Evolutionary conservation across 495 filamentous ascomycete species (phyloP).

Genomic region (Hypoxylon cercidicola): DNA sequence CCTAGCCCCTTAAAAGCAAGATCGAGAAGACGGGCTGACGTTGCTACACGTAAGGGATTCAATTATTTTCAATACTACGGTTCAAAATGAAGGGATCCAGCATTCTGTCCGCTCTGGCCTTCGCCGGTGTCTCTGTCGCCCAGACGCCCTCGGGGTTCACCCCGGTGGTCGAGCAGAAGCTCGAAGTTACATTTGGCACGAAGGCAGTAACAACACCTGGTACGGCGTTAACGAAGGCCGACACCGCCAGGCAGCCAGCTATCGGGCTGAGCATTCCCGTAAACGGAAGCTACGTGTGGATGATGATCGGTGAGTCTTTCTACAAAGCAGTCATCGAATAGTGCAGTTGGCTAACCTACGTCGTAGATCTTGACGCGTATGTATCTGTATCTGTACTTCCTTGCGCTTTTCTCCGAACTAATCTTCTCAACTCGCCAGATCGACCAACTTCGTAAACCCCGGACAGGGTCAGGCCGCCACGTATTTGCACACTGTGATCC

Average conservation of each 20-base stretch:
- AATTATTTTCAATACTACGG: neutral
- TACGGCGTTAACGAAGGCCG: slow-evolving; percentile 50
- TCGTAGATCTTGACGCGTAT: slow-evolving; percentile 55
- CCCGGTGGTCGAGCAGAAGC: slow-evolving; percentile 50
- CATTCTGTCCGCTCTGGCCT: slow-evolving; percentile 36
- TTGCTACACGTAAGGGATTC: neutral
- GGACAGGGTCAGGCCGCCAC: slow-evolving; percentile 46
- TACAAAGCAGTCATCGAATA: neutral
- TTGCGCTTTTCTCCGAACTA: neutral
- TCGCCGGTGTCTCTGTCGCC: slow-evolving; percentile 42
- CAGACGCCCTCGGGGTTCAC: slow-evolving; percentile 58
- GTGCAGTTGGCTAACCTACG: slow-evolving; percentile 12
- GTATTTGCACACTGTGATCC: slow-evolving; percentile 59
- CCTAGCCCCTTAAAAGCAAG: slow-evolving; percentile 11
- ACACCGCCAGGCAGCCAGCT: slow-evolving; percentile 52
- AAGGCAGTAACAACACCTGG: slow-evolving; percentile 55
- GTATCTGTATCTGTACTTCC: slow-evolving; percentile 3
- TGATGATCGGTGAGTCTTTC: slow-evolving; percentile 55
- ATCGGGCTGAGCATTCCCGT: slow-evolving; percentile 52
- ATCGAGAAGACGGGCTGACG: slow-evolving; percentile 3
- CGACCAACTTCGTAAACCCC: slow-evolving; percentile 53
- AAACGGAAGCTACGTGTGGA: slow-evolving; percentile 55
- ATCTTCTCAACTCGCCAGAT: slow-evolving; percentile 30
- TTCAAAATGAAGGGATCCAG: slow-evolving; percentile 40
- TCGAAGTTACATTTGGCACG: slow-evolving; percentile 57